phyloP scores from a whole-genome alignment of 2,329 filamentous ascomycete genomes.

The Diaporthe humulicola region DNA sequence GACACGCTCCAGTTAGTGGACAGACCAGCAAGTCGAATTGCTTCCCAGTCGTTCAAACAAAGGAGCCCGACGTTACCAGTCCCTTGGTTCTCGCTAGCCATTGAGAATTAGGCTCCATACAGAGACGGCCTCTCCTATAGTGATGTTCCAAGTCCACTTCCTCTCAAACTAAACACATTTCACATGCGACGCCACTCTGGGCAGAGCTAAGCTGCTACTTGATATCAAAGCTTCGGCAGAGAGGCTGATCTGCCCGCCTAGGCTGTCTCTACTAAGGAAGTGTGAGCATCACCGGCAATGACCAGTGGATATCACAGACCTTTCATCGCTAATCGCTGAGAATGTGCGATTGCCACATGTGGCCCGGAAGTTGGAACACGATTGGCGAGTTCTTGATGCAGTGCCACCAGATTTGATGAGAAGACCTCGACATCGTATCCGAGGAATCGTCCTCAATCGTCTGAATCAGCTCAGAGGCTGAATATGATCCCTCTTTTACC shows the following conservation, averaged over 20 bases:
- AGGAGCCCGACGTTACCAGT: not conserved
- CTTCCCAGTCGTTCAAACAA: not conserved
- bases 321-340: not conserved
- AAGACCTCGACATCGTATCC: not conserved
- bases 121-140: not conserved
- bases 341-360: not conserved
- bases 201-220: not conserved
- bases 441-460: not conserved
- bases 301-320: not conserved
- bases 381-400: no score
- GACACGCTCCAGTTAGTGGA: not conserved
- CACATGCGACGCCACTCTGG: not conserved
- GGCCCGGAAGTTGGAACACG: not conserved
- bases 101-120: not conserved
- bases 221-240: no score
- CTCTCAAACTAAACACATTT: not conserved
- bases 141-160: not conserved
- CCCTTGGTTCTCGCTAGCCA: not conserved
- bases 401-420: not conserved
- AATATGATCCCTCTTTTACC: not conserved
- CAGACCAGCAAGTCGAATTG: not conserved
- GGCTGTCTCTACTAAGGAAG: not conserved
- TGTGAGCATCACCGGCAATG: not conserved
- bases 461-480: no score
- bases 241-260: not conserved